Conservation (phyloP, 495 filamentous ascomycete genomes). For the Podospora appendiculata region DNA sequence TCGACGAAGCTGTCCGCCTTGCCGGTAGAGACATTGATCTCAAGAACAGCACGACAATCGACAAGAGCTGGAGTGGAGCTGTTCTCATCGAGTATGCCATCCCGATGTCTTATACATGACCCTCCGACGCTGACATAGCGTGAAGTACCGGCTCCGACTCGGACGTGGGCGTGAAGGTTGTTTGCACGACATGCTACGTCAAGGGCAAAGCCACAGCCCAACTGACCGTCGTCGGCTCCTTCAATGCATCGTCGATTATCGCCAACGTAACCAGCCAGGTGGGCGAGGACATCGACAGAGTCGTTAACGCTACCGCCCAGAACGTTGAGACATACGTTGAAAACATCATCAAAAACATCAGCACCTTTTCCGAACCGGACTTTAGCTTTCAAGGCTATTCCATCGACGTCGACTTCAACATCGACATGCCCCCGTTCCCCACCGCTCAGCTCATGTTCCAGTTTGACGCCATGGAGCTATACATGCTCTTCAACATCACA, state of each 20-base stretch:
- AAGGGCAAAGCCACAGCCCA: constrained; percentile 36
- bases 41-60: neutral
- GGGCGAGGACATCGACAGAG: constrained; percentile 3
- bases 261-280: constrained; percentile 4
- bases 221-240: constrained; percentile 19
- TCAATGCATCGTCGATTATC: constrained; percentile 4
- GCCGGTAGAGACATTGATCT: neutral
- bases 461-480: constrained; percentile 44
- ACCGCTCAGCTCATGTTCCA: constrained; percentile 33
- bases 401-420: constrained; percentile 25
- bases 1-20: neutral
- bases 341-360: constrained; percentile 21
- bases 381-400: constrained; percentile 14
- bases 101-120: neutral
- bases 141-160: too few relatives aligned
- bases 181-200: constrained; percentile 44
- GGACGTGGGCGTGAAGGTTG: constrained; percentile 25
- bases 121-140: neutral
- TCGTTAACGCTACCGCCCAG: neutral
- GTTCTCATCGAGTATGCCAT: neutral
- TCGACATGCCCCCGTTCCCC: constrained; percentile 35
- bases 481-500: constrained; percentile 40
- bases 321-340: constrained; percentile 5
- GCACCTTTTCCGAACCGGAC: neutral
- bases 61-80: neutral